Percentiles rank a stretch among this genome's conserved stretches.
Conservation (phyloP, 129 eudicot species). For the Saposhnikovia divaricata region DNA sequence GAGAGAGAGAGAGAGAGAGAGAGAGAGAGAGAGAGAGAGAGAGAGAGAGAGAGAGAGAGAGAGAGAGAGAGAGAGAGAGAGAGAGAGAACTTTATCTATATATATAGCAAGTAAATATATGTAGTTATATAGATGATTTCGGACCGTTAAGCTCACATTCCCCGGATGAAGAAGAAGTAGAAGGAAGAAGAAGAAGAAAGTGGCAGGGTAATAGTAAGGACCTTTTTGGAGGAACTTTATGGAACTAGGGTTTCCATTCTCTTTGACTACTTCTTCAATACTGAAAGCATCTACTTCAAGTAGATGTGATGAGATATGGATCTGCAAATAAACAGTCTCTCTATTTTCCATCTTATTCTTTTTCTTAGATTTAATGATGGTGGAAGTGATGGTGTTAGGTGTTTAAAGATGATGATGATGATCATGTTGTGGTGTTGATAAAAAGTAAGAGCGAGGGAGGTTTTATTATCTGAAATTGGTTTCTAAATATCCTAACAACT, state of each 20-base stretch:
- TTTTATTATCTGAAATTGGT: neutral
- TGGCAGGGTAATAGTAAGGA: neutral
- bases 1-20: neutral
- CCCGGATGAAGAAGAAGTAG: neutral
- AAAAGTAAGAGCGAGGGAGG: neutral
- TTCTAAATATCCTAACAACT: neutral
- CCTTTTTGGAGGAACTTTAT: neutral
- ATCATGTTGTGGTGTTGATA: neutral
- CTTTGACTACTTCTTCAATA: neutral
- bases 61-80: neutral
- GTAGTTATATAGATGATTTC: neutral
- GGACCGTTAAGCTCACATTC: constrained; percentile 5
- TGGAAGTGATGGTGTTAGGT: neutral
- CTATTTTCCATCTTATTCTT: neutral
- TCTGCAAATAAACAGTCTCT: neutral
- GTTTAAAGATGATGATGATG: neutral
- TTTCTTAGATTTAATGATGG: neutral
- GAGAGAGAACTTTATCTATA: neutral
- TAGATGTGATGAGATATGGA: neutral
- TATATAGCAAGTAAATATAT: neutral
- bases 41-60: neutral
- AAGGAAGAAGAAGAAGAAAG: neutral
- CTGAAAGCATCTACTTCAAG: neutral
- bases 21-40: neutral
- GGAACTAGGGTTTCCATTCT: constrained; percentile 8